Conservation (phyloP, 306 rosid species). For the Gastrolobium villosum region DNA sequence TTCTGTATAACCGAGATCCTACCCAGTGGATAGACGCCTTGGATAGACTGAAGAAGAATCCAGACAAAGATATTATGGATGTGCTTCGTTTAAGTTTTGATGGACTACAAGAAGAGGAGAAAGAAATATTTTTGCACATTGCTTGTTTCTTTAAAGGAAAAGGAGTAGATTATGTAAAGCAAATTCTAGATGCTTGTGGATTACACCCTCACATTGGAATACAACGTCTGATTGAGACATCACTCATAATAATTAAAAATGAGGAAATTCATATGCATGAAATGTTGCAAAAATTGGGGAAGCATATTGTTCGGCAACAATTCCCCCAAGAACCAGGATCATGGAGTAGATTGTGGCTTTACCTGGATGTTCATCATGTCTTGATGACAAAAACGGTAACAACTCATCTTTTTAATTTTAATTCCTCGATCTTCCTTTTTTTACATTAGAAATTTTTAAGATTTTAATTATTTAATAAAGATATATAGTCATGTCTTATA, state of each 20-base stretch:
- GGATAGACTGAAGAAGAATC: neutral
- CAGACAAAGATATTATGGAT: constrained; percentile 4
- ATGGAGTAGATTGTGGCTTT: constrained; percentile 46
- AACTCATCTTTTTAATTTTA: too few relatives aligned
- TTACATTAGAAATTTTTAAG: neutral
- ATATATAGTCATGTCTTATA: too few relatives aligned
- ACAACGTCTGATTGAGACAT: constrained; percentile 14
- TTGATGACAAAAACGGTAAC: constrained; percentile 16
- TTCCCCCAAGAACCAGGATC: constrained; percentile 8
- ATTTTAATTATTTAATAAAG: neutral
- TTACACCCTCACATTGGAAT: constrained; percentile 35
- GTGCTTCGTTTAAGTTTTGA: constrained; percentile 36
- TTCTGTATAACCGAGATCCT: constrained; percentile 35
- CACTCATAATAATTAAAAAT: constrained; percentile 35
- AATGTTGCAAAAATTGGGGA: constrained; percentile 39
- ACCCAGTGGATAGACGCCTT: constrained; percentile 34
- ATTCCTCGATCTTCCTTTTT: neutral
- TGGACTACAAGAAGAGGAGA: neutral
- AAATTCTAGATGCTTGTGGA: neutral
- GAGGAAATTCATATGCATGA: constrained; percentile 46
- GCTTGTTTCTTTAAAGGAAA: constrained; percentile 44
- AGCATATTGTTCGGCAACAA: constrained; percentile 24
- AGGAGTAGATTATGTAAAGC: constrained; percentile 7
- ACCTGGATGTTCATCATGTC: neutral
- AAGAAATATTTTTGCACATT: constrained; percentile 39